Base-by-base conservation (phyloP, 441 rosid genomes). In the Francoa sonchifolia region DNA sequence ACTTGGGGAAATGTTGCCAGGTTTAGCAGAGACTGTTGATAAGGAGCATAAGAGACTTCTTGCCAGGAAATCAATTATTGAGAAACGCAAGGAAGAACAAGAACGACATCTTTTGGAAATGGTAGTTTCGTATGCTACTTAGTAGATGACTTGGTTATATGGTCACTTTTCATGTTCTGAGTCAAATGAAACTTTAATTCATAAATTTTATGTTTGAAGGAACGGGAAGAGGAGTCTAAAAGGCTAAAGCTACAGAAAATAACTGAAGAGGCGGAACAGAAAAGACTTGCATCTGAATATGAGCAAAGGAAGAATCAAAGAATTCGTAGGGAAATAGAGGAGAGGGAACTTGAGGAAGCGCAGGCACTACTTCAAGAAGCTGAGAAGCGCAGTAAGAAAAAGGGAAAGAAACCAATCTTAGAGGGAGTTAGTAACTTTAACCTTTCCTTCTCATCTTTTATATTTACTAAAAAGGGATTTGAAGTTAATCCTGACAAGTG, bases 71-170 rank as follows among this genome's bases (percentile, higher is more conserved):
- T 70, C 93, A 33, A 75, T 92, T 49, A 92, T 92, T 54, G 97
- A 87, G 67, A 83, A 87, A 60, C 74, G 95, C 52, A 92, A 92
- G 67, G 99, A 92, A 65, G 97, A 87, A 48, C 94, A 81, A 53
- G 99, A 92, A 58, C 84, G 87, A 3, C 97, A 92, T 59, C 93
- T 81, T 48, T 51, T 83, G 58, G 97, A 83, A 72, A 67, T 83
- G 93, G 99, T 84, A 76, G 33, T 15, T 11, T n/a, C n/a, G n/a
- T n/a, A 20, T 35, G 10, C n/a, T 6, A 3, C 9, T 0, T 13
- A 35, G 16, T 13, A 12, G 8, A 3, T 35, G 9, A n/a, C n/a
- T n/a, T n/a, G n/a, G n/a, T 27, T 3, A 35, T n/a, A 7, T 20
- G 8, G 16, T 35, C 39, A 18, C 5, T 35, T 15, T 35, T 35